Evolutionary conservation across 805 yeast species (phyloP).

Genomic region (Spathaspora arborariae): DNA sequence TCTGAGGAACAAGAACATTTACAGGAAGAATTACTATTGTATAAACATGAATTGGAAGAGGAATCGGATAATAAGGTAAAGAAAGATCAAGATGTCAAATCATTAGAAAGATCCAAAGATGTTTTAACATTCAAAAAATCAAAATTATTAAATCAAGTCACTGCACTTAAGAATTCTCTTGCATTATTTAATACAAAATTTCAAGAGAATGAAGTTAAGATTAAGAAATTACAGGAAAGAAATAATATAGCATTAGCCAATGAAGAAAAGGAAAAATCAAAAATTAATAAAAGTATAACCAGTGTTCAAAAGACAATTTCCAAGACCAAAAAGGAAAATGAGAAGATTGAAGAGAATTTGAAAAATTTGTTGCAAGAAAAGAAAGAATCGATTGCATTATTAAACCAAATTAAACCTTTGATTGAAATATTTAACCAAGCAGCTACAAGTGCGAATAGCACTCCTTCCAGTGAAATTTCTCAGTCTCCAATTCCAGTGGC

Average conservation of each 20-base stretch:
- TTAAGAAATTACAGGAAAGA: constrained; percentile 20
- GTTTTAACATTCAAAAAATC: constrained; percentile 29
- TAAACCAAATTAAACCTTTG: constrained; percentile 21
- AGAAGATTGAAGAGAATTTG: constrained; percentile 22
- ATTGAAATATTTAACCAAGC: constrained; percentile 19
- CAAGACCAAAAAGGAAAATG: constrained; percentile 17
- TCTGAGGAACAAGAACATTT: constrained; percentile 14
- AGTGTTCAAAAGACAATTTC: constrained; percentile 13
- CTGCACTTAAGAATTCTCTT: constrained; percentile 15
- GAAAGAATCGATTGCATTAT: constrained; percentile 14
- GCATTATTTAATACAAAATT: constrained; percentile 19
- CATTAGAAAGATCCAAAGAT: constrained; percentile 28
- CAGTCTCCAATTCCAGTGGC: not conserved
- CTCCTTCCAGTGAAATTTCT: not conserved
- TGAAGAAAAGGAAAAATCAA: constrained; percentile 20
- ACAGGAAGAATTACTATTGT: constrained; percentile 25
- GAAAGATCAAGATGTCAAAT: constrained; percentile 29
- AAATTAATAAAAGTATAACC: constrained; percentile 15
- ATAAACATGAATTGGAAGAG: constrained; percentile 35
- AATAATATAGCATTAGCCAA: constrained; percentile 19
- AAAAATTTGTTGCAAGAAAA: constrained; percentile 20
- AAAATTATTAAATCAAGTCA: constrained; percentile 23
- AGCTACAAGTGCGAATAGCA: not conserved
- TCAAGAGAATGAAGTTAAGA: constrained; percentile 12
- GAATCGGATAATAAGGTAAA: constrained; percentile 27